These are phyloP conservation scores for Aspergillus avenaceus DNA, from an alignment of 495 filamentous ascomycete species.

Conservation along the genomic window DNA sequence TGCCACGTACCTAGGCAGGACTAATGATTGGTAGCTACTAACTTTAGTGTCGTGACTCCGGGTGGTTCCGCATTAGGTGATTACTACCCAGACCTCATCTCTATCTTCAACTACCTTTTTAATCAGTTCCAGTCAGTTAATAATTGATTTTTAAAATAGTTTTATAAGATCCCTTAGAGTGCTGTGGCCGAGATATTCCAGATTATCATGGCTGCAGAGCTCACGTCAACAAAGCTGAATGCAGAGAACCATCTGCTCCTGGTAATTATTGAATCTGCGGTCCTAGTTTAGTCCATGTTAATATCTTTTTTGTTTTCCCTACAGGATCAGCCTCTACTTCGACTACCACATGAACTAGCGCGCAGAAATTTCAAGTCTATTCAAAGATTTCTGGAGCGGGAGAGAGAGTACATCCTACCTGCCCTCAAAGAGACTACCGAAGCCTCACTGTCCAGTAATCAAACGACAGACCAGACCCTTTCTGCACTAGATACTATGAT, in stretches of 20 bases:
- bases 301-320: not conserved
- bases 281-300: too few relatives aligned
- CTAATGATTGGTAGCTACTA: too few relatives aligned
- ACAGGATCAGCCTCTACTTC: slow-evolving; percentile 93
- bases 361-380: slow-evolving; percentile 90
- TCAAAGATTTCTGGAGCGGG: slow-evolving; percentile 76
- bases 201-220: slow-evolving; percentile 43
- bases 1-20: too few relatives aligned
- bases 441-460: slow-evolving; percentile 55
- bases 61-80: too few relatives aligned
- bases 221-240: slow-evolving; percentile 65
- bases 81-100: not conserved
- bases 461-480: slow-evolving; percentile 64
- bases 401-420: slow-evolving; percentile 64
- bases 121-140: too few relatives aligned
- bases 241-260: slow-evolving; percentile 69
- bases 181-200: not conserved
- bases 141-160: not conserved
- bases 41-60: too few relatives aligned
- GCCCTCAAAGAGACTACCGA: slow-evolving; percentile 66
- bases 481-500: slow-evolving; percentile 81
- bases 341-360: slow-evolving; percentile 83
- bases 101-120: not conserved
- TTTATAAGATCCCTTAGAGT: not conserved
- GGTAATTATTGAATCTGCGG: too few relatives aligned